Percentiles rank a stretch among this genome's conserved stretches.
Conservation (phyloP, 257 asterid genomes). For the Penstemon davidsonii region DNA sequence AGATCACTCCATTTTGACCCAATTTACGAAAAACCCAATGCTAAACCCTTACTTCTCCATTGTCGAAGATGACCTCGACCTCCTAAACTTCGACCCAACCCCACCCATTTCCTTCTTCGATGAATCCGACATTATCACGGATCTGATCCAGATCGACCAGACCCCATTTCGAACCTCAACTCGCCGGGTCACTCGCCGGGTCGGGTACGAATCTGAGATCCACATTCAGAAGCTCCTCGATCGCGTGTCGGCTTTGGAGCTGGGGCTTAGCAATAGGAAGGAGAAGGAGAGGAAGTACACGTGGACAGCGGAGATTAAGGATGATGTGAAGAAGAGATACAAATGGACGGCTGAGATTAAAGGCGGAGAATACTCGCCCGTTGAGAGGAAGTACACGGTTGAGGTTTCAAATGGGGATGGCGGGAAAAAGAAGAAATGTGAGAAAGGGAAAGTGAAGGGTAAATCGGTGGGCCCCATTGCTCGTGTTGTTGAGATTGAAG, state of each 20-base stretch:
- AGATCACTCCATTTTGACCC: conserved; percentile 42
- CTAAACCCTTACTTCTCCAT: conserved; percentile 36
- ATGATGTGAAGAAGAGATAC: conserved; percentile 61
- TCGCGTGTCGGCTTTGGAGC: conserved; percentile 71
- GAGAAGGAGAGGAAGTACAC: conserved; percentile 69
- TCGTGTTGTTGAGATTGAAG: conserved; percentile 68
- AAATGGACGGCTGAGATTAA: conserved; percentile 72
- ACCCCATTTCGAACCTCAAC: conserved; percentile 48
- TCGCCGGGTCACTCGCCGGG: conserved; percentile 53
- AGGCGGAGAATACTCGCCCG: conserved; percentile 57
- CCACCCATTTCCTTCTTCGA: conserved; percentile 31
- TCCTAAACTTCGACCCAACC: conserved; percentile 33
- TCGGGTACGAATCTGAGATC: conserved; percentile 37
- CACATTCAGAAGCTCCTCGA: conserved; percentile 52
- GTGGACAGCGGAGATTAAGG: conserved; percentile 84
- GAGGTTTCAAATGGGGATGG: conserved; percentile 69
- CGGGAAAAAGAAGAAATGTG: conserved; percentile 35
- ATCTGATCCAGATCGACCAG: conserved; percentile 73
- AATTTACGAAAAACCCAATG: conserved; percentile 30
- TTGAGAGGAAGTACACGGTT: conserved; percentile 61
- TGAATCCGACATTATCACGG: conserved; percentile 53
- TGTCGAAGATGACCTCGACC: conserved; percentile 49
- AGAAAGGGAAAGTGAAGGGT: conserved; percentile 39
- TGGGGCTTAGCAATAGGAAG: conserved; percentile 37
- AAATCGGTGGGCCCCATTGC: conserved; percentile 28